Conservation (phyloP, 2,329 filamentous ascomycete genomes). For the Chalaropsis thielavioides region DNA sequence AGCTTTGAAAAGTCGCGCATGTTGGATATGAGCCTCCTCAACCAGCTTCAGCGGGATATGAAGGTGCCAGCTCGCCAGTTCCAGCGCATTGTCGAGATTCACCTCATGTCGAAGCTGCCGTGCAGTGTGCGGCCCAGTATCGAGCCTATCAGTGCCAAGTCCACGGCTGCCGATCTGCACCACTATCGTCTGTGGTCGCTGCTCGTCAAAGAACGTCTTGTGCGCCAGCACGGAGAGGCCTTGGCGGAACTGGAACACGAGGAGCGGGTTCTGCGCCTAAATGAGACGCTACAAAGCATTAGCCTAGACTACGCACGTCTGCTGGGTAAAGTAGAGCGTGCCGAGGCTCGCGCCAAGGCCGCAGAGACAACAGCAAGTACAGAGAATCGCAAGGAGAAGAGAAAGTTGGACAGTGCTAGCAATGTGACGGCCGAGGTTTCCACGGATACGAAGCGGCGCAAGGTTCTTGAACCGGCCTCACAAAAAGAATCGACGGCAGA, state of each 20-base stretch:
- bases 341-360: slow-evolving; percentile 9
- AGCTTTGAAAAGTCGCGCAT: slow-evolving; percentile 15
- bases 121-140: slow-evolving; percentile 40
- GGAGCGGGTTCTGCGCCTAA: slow-evolving; percentile 58
- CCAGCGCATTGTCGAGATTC: slow-evolving; percentile 58
- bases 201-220: slow-evolving; percentile 62
- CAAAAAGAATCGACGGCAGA: not conserved
- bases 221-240: slow-evolving; percentile 57
- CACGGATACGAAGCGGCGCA: not conserved
- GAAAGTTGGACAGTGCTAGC: not conserved
- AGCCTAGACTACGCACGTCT: slow-evolving; percentile 59
- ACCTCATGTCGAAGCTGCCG: slow-evolving; percentile 49
- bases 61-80: slow-evolving; percentile 73
- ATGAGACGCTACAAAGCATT: slow-evolving; percentile 52
- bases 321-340: slow-evolving; percentile 35
- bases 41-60: slow-evolving; percentile 41
- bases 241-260: slow-evolving; percentile 52
- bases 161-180: slow-evolving; percentile 28
- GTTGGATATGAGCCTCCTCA: slow-evolving; percentile 36
- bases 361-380: not conserved
- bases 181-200: slow-evolving; percentile 57
- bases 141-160: slow-evolving; percentile 27
- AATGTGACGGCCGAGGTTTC: not conserved
- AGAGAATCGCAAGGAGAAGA: not conserved
- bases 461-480: not conserved